Percentiles rank a stretch among this genome's conserved stretches.
phyloP scores from a whole-genome alignment of 106 monocot genomes.

The Phalaenopsis aphrodite region DNA sequence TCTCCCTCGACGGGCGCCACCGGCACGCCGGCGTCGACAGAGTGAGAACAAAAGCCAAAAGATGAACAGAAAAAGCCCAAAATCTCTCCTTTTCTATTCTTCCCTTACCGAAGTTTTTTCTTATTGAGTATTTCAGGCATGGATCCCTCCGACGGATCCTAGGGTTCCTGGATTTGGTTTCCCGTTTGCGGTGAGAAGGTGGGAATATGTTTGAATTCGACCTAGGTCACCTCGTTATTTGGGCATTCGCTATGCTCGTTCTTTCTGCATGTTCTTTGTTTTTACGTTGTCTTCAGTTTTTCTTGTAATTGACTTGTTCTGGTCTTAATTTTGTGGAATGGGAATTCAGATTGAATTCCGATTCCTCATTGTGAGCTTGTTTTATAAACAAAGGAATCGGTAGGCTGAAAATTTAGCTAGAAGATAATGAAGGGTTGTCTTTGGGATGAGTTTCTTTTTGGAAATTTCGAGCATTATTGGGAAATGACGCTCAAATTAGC shows the following conservation, averaged over 20 bases:
- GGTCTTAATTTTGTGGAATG: not conserved
- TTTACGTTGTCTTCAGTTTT: not conserved
- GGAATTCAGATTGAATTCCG: not conserved
- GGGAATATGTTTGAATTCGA: not conserved
- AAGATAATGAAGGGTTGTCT: not conserved
- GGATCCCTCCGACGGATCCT: not conserved
- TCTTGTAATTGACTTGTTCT: not conserved
- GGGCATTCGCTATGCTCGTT: not conserved
- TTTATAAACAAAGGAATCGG: not conserved
- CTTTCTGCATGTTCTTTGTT: not conserved
- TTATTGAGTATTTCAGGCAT: not conserved
- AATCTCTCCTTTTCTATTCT: not conserved
- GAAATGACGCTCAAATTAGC: not conserved
- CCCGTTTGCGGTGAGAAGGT: not conserved
- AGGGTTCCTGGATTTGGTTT: conserved; percentile 1
- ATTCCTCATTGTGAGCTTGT: not conserved
- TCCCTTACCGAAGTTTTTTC: not conserved
- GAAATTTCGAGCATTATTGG: not conserved
- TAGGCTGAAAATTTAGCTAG: not conserved
- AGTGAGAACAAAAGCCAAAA: not conserved
- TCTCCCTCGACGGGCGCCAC: not conserved
- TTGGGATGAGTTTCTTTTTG: not conserved
- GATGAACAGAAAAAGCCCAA: not conserved
- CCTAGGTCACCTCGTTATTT: not conserved
- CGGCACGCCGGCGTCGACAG: not conserved